A percentile compares a stretch with the other conserved stretches of the same genome.
These are phyloP conservation scores for Exophiala aquamarina DNA, from an alignment of 2,329 filamentous ascomycete species.

Conservation along the genomic window DNA sequence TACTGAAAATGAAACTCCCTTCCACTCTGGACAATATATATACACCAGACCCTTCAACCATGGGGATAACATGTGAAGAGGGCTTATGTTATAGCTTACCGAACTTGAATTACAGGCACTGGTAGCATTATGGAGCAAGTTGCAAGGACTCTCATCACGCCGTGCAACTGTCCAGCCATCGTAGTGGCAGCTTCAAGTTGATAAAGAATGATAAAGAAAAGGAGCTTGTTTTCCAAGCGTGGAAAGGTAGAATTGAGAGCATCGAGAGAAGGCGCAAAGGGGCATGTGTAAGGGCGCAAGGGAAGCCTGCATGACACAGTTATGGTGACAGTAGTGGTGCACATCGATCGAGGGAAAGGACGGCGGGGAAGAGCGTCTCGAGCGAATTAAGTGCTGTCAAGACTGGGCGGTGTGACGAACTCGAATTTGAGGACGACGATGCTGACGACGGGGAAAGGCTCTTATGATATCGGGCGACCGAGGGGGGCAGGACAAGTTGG, in stretches of 20 bases:
- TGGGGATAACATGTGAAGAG: too few species aligned
- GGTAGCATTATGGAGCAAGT: too few species aligned
- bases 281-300: too few species aligned
- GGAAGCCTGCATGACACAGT: too few species aligned
- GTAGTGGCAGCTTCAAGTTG: constrained; percentile 6
- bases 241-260: too few species aligned
- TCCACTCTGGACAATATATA: too few species aligned
- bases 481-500: constrained; percentile 12
- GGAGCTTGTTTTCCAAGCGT: background rate
- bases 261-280: too few species aligned
- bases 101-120: too few species aligned
- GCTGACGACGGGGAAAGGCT: constrained; percentile 3
- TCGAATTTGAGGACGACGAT: background rate
- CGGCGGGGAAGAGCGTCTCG: constrained; percentile 2
- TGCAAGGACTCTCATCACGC: constrained; percentile 2
- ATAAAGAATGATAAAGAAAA: constrained; percentile 1
- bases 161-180: constrained; percentile 7
- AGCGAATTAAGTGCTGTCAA: background rate
- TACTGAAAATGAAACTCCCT: too few species aligned
- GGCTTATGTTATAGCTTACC: too few species aligned
- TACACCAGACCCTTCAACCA: too few species aligned
- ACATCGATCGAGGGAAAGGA: background rate
- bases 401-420: background rate
- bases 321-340: background rate
- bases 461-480: constrained; percentile 3